phyloP scores from a whole-genome alignment of 2,329 filamentous ascomycete genomes.

The Blumeria hordei region DNA sequence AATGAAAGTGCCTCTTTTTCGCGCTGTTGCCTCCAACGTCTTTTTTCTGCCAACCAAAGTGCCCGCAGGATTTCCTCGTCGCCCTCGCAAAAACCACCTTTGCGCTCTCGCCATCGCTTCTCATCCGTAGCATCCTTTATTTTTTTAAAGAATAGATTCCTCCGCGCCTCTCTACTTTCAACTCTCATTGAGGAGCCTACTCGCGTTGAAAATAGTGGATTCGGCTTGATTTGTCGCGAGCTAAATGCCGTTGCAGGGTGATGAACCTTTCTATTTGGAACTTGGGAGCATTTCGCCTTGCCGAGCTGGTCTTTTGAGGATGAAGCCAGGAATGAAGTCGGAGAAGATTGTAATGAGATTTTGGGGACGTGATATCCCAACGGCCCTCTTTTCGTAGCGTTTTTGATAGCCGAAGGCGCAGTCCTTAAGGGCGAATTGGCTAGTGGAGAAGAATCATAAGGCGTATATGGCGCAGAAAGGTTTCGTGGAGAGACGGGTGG shows the following conservation, averaged over 20 bases:
- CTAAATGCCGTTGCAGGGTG: not conserved
- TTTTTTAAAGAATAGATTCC: slow-evolving; percentile 44
- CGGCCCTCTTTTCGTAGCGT: too few relatives aligned
- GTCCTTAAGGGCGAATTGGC: too few relatives aligned
- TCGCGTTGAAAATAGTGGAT: slow-evolving; percentile 31
- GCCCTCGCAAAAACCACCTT: slow-evolving; percentile 20
- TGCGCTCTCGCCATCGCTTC: slow-evolving; percentile 29
- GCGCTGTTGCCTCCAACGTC: slow-evolving; percentile 11
- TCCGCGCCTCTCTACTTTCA: slow-evolving; percentile 37
- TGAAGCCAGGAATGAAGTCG: too few relatives aligned
- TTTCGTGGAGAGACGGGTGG: too few relatives aligned
- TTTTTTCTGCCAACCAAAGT: slow-evolving; percentile 18
- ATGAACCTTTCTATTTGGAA: too few relatives aligned
- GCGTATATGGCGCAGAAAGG: too few relatives aligned
- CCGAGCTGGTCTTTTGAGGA: too few relatives aligned
- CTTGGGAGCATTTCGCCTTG: too few relatives aligned
- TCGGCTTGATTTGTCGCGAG: slow-evolving; percentile 30
- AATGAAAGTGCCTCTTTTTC: slow-evolving; percentile 1
- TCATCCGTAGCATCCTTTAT: slow-evolving; percentile 37
- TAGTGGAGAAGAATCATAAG: too few relatives aligned
- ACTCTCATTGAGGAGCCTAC: not conserved
- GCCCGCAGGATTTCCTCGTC: slow-evolving; percentile 28
- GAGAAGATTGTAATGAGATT: too few relatives aligned
- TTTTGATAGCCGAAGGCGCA: too few relatives aligned
- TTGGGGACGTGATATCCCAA: too few relatives aligned